Evolutionary conservation across 805 yeast genomes (phyloP), one percentile per base, ranked within the genome.

Genomic region (Yamadazyma sp.): DNA sequence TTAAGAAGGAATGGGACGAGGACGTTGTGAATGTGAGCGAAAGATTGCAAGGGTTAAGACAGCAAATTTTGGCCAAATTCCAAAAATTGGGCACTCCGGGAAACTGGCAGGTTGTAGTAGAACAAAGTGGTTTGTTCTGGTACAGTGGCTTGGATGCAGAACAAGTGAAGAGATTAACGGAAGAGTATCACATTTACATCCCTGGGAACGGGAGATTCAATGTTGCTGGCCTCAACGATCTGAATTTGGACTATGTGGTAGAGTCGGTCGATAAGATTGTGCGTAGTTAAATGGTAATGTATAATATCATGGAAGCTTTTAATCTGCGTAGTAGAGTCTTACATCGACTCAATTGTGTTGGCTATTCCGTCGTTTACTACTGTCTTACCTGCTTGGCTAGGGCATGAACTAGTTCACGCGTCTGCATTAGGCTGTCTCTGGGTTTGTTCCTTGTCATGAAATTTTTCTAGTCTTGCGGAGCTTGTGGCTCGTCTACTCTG

Each of bases 121-220:
- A 50, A 14, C 73, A 64, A 47, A 55, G 59, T 25, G 75, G 75
- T 0, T 57, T 70, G 44, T 70, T 70, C 50, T 70, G 74, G 74
- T 67, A 43, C 50, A 55, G 70, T 8, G 73, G 73, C 4, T 59
- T 70, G 44, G 54, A 61, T 7, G 44, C 47, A 10, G 53, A 48
- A 32, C 75, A 70, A 42, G 57, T 54, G 34, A 47, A 51, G 11
- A 46, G 45, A 32, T 58, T 70, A 48, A 52, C 52, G 3, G 51
- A 55, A 20, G 57, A 63, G 35, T 56, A 58, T 43, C 73, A 68
- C 40, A 57, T 70, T 29, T 69, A 70, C 47, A 53, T 63, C 9
- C 62, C 70, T 14, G 38, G 39, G 14, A 57, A 53, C 41, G 73
- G 75, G 7, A 57, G 75, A 38, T 70, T 70, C 35, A 70, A 70